Evolutionary conservation across 805 yeast species (phyloP).

Genomic region (Maudiozyma serrabonitensis): DNA sequence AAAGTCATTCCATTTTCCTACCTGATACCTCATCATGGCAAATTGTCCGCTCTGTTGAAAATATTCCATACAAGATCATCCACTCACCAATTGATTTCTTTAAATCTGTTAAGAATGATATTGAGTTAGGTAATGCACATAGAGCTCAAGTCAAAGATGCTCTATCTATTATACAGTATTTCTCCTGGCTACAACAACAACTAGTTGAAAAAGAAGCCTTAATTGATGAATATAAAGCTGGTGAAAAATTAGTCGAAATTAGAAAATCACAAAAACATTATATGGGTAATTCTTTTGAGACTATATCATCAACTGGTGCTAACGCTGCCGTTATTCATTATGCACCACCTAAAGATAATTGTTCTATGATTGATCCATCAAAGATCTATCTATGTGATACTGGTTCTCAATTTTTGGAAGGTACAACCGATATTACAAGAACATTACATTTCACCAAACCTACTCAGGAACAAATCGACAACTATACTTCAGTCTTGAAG

Average conservation of each 20-base stretch:
- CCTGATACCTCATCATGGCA: slow-evolving; percentile 64
- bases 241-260: slow-evolving; percentile 45
- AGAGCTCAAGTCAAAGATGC: slow-evolving; percentile 81
- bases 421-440: slow-evolving; percentile 94
- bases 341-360: slow-evolving; percentile 51
- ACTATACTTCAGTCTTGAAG: slow-evolving; percentile 78
- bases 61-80: slow-evolving; percentile 26
- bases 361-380: slow-evolving; percentile 52
- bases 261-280: slow-evolving; percentile 46
- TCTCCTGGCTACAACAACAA: slow-evolving; percentile 73
- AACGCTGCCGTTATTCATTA: slow-evolving; percentile 73
- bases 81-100: slow-evolving; percentile 54
- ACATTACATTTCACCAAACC: slow-evolving; percentile 64
- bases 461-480: slow-evolving; percentile 44
- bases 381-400: slow-evolving; percentile 74
- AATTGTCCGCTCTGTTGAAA: slow-evolving; percentile 38
- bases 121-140: slow-evolving; percentile 63
- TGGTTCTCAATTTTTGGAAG: slow-evolving; percentile 87
- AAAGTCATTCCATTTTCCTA: neutral
- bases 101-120: slow-evolving; percentile 66
- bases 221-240: slow-evolving; percentile 59
- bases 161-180: slow-evolving; percentile 58
- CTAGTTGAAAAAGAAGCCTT: slow-evolving; percentile 33
- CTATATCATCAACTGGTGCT: slow-evolving; percentile 67
- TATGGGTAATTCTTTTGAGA: slow-evolving; percentile 63